These are phyloP conservation scores for Fonsecaea monophora DNA, from an alignment of 2,329 filamentous ascomycete species.

Conservation along the genomic window DNA sequence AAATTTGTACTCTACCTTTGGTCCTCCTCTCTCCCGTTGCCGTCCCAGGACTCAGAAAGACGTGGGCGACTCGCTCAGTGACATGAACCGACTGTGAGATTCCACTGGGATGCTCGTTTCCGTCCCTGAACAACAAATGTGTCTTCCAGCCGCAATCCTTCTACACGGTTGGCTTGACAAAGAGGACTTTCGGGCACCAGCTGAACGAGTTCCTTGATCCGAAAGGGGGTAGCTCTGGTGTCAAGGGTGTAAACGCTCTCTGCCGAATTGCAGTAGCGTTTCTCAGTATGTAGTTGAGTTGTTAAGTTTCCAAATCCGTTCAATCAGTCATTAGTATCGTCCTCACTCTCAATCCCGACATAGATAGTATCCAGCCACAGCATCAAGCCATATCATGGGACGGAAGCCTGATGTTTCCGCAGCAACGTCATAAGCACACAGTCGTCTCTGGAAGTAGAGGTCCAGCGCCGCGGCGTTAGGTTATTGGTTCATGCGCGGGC, in stretches of 20 bases:
- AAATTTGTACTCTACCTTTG: not conserved
- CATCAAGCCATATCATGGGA: not conserved
- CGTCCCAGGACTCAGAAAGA: not conserved
- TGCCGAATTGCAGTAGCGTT: not conserved
- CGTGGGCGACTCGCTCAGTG: not conserved
- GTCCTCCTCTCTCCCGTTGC: not conserved
- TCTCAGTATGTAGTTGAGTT: slow-evolving; percentile 1
- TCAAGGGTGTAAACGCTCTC: not conserved
- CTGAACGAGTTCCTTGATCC: not conserved
- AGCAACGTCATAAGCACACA: slow-evolving; percentile 6
- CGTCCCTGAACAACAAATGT: not conserved
- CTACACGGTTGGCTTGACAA: not conserved
- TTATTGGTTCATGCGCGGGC: slow-evolving; percentile 31
- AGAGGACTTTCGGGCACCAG: not conserved
- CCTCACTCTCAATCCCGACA: not conserved
- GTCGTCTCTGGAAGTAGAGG: not conserved
- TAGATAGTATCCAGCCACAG: not conserved
- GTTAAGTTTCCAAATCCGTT: slow-evolving; percentile 5
- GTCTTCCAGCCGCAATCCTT: not conserved
- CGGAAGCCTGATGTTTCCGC: not conserved
- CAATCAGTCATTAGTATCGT: slow-evolving; percentile 2
- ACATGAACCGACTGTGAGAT: not conserved
- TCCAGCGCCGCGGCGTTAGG: not conserved
- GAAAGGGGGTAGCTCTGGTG: not conserved
- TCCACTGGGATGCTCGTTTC: not conserved